Conservation (phyloP, 2,329 filamentous ascomycete genomes). For the Shiraia sp. region DNA sequence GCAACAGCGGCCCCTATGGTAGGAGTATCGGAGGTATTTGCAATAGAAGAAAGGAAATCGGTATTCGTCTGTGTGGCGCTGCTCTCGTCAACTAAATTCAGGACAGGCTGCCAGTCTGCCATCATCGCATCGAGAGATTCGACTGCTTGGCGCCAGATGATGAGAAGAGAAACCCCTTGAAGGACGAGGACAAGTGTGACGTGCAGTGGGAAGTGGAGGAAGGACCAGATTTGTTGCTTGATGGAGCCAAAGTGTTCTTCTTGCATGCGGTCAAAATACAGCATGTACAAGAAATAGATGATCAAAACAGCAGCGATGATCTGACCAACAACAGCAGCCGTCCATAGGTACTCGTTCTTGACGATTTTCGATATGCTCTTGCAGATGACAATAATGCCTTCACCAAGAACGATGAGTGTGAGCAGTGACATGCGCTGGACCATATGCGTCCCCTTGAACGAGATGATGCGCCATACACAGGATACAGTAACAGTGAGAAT, state of each 20-base stretch:
- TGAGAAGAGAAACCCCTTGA: conserved; percentile 38
- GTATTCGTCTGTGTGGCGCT: conserved; percentile 6
- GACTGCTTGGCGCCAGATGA: conserved; percentile 39
- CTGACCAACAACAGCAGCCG: conserved; percentile 33
- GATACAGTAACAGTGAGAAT: conserved; percentile 36
- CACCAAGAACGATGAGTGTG: conserved; percentile 45
- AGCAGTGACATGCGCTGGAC: conserved; percentile 45
- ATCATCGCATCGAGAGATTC: conserved; percentile 17
- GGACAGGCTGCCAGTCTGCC: conserved; percentile 2
- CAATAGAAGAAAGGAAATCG: conserved; percentile 2
- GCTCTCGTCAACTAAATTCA: conserved; percentile 6
- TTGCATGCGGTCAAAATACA: conserved; percentile 40
- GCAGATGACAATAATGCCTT: conserved; percentile 45
- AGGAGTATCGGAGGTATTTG: background rate
- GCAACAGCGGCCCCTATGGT: conserved; percentile 13
- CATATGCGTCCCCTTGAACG: conserved; percentile 46
- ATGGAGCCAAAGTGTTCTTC: conserved; percentile 39
- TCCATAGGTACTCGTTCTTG: conserved; percentile 34
- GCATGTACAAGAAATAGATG: conserved; percentile 42
- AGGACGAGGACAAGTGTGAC: conserved; percentile 31
- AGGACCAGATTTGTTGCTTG: conserved; percentile 38
- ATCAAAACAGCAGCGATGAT: conserved; percentile 39
- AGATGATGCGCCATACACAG: conserved; percentile 37
- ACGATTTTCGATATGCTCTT: conserved; percentile 41
- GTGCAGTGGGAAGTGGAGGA: conserved; percentile 39